phyloP scores from a whole-genome alignment of 2,329 filamentous ascomycete genomes.

The Aschersonia sp. region DNA sequence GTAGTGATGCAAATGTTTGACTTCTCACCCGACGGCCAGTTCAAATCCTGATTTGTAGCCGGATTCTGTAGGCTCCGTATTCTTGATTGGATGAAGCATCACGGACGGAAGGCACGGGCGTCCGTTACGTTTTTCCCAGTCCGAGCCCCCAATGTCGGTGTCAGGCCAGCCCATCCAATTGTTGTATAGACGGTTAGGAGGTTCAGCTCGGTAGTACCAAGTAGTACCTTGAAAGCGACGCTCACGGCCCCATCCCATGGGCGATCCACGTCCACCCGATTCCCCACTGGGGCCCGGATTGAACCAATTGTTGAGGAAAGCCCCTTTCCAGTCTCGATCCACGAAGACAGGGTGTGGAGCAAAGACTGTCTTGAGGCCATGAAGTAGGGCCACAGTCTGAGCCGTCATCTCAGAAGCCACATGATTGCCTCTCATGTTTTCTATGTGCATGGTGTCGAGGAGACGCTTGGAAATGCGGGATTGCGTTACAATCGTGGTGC shows the following conservation, averaged over 20 bases:
- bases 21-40: conserved; percentile 21
- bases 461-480: conserved; percentile 58
- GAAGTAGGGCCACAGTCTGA: conserved; percentile 56
- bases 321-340: conserved; percentile 53
- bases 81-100: conserved; percentile 45
- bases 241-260: conserved; percentile 45
- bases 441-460: conserved; percentile 63
- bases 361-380: conserved; percentile 67
- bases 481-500: conserved; percentile 66
- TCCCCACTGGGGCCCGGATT: conserved; percentile 42
- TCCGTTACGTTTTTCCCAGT: conserved; percentile 42
- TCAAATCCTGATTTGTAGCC: conserved; percentile 24
- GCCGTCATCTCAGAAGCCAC: conserved; percentile 72
- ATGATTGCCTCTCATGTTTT: conserved; percentile 59
- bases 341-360: conserved; percentile 70
- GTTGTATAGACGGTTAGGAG: conserved; percentile 44
- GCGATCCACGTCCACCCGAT: conserved; percentile 37
- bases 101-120: conserved; percentile 44
- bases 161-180: conserved; percentile 50
- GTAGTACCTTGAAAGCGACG: conserved; percentile 41
- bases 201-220: conserved; percentile 45
- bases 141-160: conserved; percentile 34
- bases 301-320: conserved; percentile 41
- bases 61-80: conserved; percentile 34
- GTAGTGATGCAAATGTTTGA: background rate